Evolutionary conservation across 2,329 filamentous ascomycete genomes (phyloP), one percentile per base, ranked within the genome.

Genomic region (Cytospora paraplurivora): DNA sequence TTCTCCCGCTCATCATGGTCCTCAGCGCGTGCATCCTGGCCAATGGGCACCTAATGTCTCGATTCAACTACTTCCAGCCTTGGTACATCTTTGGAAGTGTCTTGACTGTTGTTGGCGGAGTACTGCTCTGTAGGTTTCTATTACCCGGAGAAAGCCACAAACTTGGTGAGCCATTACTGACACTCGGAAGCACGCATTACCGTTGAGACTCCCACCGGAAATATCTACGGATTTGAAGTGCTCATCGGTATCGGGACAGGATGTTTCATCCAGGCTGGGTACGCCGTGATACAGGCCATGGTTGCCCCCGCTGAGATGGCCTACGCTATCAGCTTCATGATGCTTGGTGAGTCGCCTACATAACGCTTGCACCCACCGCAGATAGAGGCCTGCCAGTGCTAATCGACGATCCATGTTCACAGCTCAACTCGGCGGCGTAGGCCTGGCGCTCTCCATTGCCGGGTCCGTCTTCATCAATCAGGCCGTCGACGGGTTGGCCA

Each of bases 11-110:
- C 27, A 55, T 55, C 3, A 33, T 59, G 2, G 56, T 58, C 19
- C 56, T 58, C 19, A 58, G 56, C 19, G 56, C 56, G 3, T 21
- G 17, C 19, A 58, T 58, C 56, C 44, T 58, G 6, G 38, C 56
- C 4, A 58, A 58, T 33, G 56, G 56, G 4, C 56, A 58, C 37
- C 41, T 58, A 41, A 58, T 58, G 56, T 47, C 56, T 1, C 56
- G 56, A 15, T 58, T 58, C 56, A 58, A 41, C n/a, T 32, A 58
- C 44, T 58, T 58, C 27, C 56, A 58, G 56, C 56, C 56, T 33
- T 58, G 56, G 56, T 58, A 58, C 32, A 33, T 58, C 37, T 15
- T 47, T 27, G 56, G 56, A 7, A 58, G 56, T 35, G 19, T 58
- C 17, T 41, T 58, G 13, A 55, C 21, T 3, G 10, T 55, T 10